Base-by-base conservation (phyloP, 2,329 filamentous ascomycete genomes). In the Coniochaeta hoffmannii region DNA sequence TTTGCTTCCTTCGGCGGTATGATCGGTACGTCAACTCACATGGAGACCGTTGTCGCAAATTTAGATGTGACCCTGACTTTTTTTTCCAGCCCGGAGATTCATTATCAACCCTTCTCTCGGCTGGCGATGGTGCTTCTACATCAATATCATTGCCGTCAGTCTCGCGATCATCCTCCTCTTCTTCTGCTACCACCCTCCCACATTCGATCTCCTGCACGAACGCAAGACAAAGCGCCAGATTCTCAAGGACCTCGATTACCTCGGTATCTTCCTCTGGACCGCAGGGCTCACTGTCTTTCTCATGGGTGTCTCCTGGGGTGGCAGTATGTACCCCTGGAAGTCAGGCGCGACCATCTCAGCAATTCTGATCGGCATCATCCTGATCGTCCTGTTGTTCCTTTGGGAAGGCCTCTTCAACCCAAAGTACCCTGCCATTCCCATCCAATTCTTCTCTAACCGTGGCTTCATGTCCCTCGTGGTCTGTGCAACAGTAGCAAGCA, bases 281-380 rank as follows among this genome's bases (percentile, higher is more conserved):
- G 69, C 69, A 5, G 74, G 75, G 4, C 70, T 76, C 2, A 72
- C 71, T 5, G 64, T 77, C 0, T 71, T 78, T 55, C 64, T 78
- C 9, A 72, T 78, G 58, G 75, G 75, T 5, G 66, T 78, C 54
- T 74, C 72, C 24, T 77, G 73, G 64, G 74, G 73, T 19, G 73
- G 73, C 17, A 63, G 60, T 51, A 66, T 72, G 41, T 74, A 74
- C 58, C 67, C 72, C 2, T 76, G 73, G 73, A 69, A 65, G n/a
- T 71, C 71, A 0, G 68, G 69, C 1, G 66, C 68, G 2, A 70
- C 71, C 12, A 72, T 75, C 50, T 64, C 65, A 1, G 66, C 70
- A 7, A 65, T 76, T 15, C 56, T 73, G 2, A 59, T 72, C 19
- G 73, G 73, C 4, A 60, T 59, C 3, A 53, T 62, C 1, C 60